phyloP scores from a whole-genome alignment of 768 basidiomycete genomes.

The Naganishia antarctica region DNA sequence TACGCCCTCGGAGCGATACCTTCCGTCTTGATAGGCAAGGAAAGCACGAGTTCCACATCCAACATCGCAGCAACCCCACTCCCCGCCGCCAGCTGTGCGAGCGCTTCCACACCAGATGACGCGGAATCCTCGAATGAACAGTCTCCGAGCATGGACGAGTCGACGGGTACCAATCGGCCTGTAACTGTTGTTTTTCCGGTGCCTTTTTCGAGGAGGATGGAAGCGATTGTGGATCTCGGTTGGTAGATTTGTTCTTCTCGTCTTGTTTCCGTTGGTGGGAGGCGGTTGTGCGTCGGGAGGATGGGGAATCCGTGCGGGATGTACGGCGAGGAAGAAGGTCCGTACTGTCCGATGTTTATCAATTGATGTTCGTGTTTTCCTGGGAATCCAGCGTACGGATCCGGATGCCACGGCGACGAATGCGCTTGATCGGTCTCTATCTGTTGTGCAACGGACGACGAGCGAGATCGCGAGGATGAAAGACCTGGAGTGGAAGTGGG shows the following conservation, averaged over 20 bases:
- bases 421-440: background rate
- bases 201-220: constrained; percentile 11
- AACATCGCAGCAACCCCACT: background rate
- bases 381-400: background rate
- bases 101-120: background rate
- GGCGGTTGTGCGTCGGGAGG: background rate
- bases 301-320: background rate
- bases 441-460: background rate
- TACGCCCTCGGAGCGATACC: too few species aligned
- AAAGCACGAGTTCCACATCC: constrained; percentile 3
- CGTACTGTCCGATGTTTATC: background rate
- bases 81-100: background rate
- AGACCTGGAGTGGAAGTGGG: constrained; percentile 5
- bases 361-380: background rate
- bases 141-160: background rate
- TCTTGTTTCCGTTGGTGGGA: too few species aligned
- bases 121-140: background rate
- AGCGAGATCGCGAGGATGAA: background rate
- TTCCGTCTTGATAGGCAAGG: background rate
- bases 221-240: constrained; percentile 10
- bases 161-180: constrained; percentile 6
- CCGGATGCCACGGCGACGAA: background rate
- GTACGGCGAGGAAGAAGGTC: background rate
- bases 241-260: background rate
- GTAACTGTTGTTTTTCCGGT: constrained; percentile 3